Percentiles rank a stretch among this genome's conserved stretches.
Evolutionary conservation across 495 filamentous ascomycete species (phyloP).

Genomic region (Extremus antarcticus): DNA sequence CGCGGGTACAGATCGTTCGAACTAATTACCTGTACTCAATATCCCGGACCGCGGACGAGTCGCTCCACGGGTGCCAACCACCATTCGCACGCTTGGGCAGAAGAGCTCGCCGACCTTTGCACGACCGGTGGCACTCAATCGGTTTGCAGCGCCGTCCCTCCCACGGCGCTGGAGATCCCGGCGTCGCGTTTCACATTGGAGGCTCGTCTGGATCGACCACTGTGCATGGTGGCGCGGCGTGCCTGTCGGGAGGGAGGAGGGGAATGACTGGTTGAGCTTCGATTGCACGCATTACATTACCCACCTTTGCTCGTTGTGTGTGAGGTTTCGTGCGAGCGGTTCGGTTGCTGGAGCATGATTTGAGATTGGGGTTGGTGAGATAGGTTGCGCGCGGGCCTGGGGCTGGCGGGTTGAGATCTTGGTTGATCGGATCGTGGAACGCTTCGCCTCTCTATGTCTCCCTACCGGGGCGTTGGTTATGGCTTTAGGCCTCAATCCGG

Average conservation of each 20-base stretch:
- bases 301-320: conserved; percentile 6
- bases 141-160: background rate
- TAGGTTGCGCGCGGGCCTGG: background rate
- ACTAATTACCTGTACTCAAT: no score
- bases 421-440: background rate
- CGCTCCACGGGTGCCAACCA: background rate
- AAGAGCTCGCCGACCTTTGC: background rate
- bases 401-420: background rate
- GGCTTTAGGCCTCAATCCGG: background rate
- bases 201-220: conserved; percentile 12
- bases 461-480: background rate
- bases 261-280: conserved; percentile 5
- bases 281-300: background rate
- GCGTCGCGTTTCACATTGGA: conserved; percentile 7
- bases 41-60: no score
- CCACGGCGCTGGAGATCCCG: background rate
- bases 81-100: background rate
- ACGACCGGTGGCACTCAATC: conserved; percentile 4
- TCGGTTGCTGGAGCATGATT: background rate
- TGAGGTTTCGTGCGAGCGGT: background rate
- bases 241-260: conserved; percentile 1
- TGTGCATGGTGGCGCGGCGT: conserved; percentile 11
- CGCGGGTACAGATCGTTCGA: background rate
- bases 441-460: background rate
- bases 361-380: background rate